Evolutionary conservation across 768 basidiomycete species (phyloP).

Genomic region (Mycena epipterygia): DNA sequence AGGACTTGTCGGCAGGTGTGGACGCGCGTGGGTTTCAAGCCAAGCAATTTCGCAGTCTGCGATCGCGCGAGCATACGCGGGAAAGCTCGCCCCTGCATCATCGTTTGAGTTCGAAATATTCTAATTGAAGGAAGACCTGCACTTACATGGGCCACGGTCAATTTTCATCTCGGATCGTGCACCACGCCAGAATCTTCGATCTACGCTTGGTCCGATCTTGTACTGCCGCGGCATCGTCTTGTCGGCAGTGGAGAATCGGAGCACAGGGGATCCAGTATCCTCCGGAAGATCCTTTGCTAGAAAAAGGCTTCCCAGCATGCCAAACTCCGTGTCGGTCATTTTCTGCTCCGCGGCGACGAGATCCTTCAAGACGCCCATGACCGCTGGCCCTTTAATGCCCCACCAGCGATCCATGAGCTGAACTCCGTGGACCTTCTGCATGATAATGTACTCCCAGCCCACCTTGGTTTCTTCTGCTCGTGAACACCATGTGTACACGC

Average conservation of each 20-base stretch:
- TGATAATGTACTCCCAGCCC: constrained; percentile 46
- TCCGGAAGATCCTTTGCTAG: constrained; percentile 8
- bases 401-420: neutral
- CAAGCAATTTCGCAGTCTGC: constrained; percentile 7
- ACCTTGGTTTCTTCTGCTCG: constrained; percentile 33
- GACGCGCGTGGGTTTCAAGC: neutral
- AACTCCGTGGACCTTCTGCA: constrained; percentile 34
- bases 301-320: constrained; percentile 10
- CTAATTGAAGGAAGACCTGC: neutral
- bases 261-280: neutral
- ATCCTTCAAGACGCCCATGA: neutral
- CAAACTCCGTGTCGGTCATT: constrained; percentile 10
- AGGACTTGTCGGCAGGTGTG: neutral
- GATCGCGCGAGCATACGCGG: constrained; percentile 4
- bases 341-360: neutral
- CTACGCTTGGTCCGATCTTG: constrained; percentile 7
- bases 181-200: constrained; percentile 15
- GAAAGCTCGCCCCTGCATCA: neutral
- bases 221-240: constrained; percentile 8
- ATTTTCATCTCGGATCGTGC: constrained; percentile 3
- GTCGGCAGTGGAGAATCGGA: neutral
- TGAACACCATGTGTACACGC: constrained; percentile 41
- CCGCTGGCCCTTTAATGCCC: neutral
- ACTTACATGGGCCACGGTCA: constrained; percentile 3
- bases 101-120: neutral